These are phyloP conservation scores for Chlorella sp. DNA, from an alignment of 139 green algal species.

Conservation along the genomic window DNA sequence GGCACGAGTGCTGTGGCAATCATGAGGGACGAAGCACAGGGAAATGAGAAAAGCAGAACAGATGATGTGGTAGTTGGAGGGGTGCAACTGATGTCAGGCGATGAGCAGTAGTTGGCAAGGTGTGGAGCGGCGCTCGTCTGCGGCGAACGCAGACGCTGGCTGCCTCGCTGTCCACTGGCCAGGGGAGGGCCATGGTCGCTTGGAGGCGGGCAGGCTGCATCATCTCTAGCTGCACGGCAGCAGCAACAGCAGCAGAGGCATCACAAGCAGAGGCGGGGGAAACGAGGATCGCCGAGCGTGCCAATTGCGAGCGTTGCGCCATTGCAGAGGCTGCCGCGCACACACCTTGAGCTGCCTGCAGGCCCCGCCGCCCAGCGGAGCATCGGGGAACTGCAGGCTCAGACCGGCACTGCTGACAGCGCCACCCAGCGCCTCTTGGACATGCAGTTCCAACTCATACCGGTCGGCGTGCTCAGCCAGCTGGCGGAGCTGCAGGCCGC, in stretches of 20 bases:
- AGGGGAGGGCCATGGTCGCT: background rate
- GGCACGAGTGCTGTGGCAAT: background rate
- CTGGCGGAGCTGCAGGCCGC: background rate
- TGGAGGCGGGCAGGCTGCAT: background rate
- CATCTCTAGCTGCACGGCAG: background rate
- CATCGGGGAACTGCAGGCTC: background rate
- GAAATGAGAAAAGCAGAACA: too few relatives aligned
- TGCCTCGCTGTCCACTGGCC: background rate
- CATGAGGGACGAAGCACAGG: too few relatives aligned
- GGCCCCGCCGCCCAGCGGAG: background rate
- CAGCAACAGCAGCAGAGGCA: background rate
- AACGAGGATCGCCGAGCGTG: too few relatives aligned
- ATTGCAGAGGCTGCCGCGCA: too few relatives aligned
- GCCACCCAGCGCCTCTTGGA: background rate
- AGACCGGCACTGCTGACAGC: background rate
- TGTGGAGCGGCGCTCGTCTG: too few relatives aligned
- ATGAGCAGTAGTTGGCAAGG: too few relatives aligned
- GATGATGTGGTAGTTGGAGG: too few relatives aligned
- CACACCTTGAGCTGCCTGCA: conserved; percentile 2
- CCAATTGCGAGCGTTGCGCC: too few relatives aligned
- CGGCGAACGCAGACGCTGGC: background rate
- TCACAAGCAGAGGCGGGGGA: background rate
- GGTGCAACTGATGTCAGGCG: too few relatives aligned
- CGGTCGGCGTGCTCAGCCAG: conserved; percentile 7
- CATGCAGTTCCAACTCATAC: background rate